Evolutionary conservation across 768 basidiomycete species (phyloP).

Genomic region (Kwoniella sp.): DNA sequence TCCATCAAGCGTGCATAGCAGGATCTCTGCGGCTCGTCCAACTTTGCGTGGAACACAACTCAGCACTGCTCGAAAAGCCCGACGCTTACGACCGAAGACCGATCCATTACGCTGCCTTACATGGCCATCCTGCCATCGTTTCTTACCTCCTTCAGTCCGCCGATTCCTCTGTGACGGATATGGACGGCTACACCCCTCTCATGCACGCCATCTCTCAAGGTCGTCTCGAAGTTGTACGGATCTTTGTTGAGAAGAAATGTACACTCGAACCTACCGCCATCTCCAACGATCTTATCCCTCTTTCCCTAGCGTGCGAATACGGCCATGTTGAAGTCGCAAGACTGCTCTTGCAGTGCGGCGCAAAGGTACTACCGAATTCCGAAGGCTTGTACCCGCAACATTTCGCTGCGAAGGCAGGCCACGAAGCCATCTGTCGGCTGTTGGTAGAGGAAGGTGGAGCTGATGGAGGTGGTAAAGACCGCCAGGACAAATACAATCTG

Average conservation of each 20-base stretch:
- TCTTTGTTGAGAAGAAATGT: constrained; percentile 68
- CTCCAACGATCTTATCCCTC: constrained; percentile 73
- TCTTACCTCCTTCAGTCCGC: constrained; percentile 71
- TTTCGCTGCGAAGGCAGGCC: constrained; percentile 89
- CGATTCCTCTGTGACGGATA: constrained; percentile 70
- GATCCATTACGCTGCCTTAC: constrained; percentile 94
- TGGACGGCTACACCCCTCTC: constrained; percentile 92
- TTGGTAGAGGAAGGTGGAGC: constrained; percentile 65
- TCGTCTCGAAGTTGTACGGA: constrained; percentile 75
- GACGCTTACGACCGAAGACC: constrained; percentile 93
- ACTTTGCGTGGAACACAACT: constrained; percentile 71
- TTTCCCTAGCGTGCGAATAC: constrained; percentile 86
- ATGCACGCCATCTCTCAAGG: constrained; percentile 91
- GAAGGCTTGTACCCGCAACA: constrained; percentile 98
- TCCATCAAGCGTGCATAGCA: constrained; percentile 89
- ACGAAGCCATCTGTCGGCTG: constrained; percentile 76
- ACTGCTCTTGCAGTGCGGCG: constrained; percentile 75
- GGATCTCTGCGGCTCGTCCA: constrained; percentile 76
- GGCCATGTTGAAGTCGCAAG: constrained; percentile 83
- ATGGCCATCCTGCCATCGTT: constrained; percentile 78
- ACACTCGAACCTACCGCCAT: constrained; percentile 65
- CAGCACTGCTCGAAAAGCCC: constrained; percentile 69
- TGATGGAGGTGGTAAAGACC: constrained; percentile 65
- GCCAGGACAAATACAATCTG: constrained; percentile 96
- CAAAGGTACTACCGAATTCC: constrained; percentile 77